Conservation (phyloP, 108 stramenopile genomes). For the Pseudonitzschia multiseries region DNA sequence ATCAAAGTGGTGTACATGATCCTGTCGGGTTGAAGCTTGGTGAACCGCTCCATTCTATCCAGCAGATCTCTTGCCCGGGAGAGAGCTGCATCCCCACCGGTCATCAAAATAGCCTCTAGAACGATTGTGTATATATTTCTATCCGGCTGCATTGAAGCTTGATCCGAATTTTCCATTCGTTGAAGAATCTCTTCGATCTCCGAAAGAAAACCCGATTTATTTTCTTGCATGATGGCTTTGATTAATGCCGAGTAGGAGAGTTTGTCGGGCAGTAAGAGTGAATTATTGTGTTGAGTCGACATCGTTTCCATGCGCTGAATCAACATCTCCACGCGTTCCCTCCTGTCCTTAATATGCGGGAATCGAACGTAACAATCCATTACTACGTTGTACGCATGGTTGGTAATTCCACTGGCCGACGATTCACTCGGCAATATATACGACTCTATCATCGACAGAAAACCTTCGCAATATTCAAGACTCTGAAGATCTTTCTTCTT, state of each 20-base stretch:
- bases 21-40: slow-evolving; percentile 7
- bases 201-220: not conserved
- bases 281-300: not conserved
- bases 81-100: not conserved
- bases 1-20: slow-evolving; percentile 18
- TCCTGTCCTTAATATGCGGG: slow-evolving; percentile 7
- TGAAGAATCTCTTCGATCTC: slow-evolving; percentile 14
- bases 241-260: slow-evolving; percentile 15
- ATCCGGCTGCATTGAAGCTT: slow-evolving; percentile 20
- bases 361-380: slow-evolving; percentile 3
- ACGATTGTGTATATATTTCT: slow-evolving; percentile 11
- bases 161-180: slow-evolving; percentile 13
- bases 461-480: not conserved
- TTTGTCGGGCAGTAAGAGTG: slow-evolving; percentile 21
- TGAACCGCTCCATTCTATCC: not conserved
- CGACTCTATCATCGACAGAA: slow-evolving; percentile 1
- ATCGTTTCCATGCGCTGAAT: slow-evolving; percentile 23
- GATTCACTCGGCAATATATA: not conserved
- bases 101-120: slow-evolving; percentile 14
- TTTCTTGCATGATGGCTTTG: slow-evolving; percentile 12
- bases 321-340: slow-evolving; percentile 13
- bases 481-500: not conserved
- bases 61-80: slow-evolving; percentile 1
- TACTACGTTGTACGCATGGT: slow-evolving; percentile 21
- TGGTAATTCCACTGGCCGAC: not conserved